These are phyloP conservation scores for Pneumocystis carinii DNA, from an alignment of 1,139 yeast genomes.

Conservation along the genomic window DNA sequence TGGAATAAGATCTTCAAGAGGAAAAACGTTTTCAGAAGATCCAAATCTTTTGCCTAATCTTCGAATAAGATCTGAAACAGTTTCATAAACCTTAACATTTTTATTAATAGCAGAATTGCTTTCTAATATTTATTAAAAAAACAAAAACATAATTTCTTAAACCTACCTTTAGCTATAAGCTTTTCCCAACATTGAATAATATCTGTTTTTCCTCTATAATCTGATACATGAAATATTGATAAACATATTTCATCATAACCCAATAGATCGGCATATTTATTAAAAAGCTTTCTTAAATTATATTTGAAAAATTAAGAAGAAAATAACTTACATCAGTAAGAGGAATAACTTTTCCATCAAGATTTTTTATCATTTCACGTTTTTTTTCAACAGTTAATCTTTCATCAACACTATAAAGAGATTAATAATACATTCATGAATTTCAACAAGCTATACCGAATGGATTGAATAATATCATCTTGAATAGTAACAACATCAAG, in stretches of 20 bases:
- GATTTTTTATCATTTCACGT: constrained; percentile 35
- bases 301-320: background rate
- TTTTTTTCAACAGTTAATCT: constrained; percentile 36
- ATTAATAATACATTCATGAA: background rate
- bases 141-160: constrained; percentile 15
- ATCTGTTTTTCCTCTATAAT: constrained; percentile 27
- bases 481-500: constrained; percentile 82
- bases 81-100: constrained; percentile 23
- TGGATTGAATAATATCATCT: constrained; percentile 54
- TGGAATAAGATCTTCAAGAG: constrained; percentile 56
- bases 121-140: constrained; percentile 23
- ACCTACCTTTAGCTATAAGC: constrained; percentile 17
- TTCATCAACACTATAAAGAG: constrained; percentile 32
- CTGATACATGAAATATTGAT: constrained; percentile 65
- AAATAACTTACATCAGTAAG: constrained; percentile 42
- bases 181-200: constrained; percentile 27
- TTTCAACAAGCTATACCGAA: constrained; percentile 18
- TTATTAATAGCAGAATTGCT: constrained; percentile 23
- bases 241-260: constrained; percentile 76
- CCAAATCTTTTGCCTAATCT: constrained; percentile 36
- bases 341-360: constrained; percentile 51
- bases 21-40: constrained; percentile 63
- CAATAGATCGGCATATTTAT: constrained; percentile 73
- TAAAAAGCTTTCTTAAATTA: constrained; percentile 29
- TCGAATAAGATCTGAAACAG: constrained; percentile 28